A percentile compares a stretch with the other conserved stretches of the same genome.
Conservation (phyloP, 1,139 yeast genomes). For the Lodderomyces orthopsilosis region DNA sequence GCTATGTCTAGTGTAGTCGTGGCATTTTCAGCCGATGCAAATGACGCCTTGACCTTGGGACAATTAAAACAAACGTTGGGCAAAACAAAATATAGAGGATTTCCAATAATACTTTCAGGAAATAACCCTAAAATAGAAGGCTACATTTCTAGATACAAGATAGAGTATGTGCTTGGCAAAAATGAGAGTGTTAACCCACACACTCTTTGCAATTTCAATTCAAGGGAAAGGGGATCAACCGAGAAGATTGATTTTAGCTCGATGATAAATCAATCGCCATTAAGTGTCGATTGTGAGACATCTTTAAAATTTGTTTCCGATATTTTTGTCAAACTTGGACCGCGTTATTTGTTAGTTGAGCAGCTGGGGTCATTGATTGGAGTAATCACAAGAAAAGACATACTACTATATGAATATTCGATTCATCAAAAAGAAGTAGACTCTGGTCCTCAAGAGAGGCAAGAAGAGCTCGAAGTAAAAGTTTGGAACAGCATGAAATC, state of each 20-base stretch:
- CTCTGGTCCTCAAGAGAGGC: constrained; percentile 9
- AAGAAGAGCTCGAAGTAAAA: constrained; percentile 29
- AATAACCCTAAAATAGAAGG: constrained; percentile 34
- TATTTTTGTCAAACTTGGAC: constrained; percentile 77
- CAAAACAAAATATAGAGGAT: constrained; percentile 47
- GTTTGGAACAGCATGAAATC: constrained; percentile 38
- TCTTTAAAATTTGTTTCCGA: constrained; percentile 65
- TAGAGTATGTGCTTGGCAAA: constrained; percentile 23
- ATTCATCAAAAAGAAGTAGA: constrained; percentile 17
- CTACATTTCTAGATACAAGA: constrained; percentile 33
- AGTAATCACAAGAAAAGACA: constrained; percentile 63
- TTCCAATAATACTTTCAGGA: constrained; percentile 49
- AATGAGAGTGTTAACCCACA: constrained; percentile 17
- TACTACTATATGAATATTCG: constrained; percentile 53
- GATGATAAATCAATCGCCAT: constrained; percentile 58
- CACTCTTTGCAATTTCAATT: constrained; percentile 21
- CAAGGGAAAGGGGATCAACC: constrained; percentile 9
- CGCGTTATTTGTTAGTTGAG: constrained; percentile 68
- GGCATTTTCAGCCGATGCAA: constrained; percentile 42
- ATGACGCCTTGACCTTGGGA: constrained; percentile 28
- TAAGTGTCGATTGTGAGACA: constrained; percentile 53
- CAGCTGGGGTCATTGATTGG: constrained; percentile 54
- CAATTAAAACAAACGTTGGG: constrained; percentile 37
- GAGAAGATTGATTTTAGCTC: constrained; percentile 35
- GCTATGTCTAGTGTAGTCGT: constrained; percentile 65